Percentiles rank a stretch among this genome's conserved stretches.
Evolutionary conservation across 805 yeast genomes (phyloP).

Genomic region (Lipomyces japonicus): DNA sequence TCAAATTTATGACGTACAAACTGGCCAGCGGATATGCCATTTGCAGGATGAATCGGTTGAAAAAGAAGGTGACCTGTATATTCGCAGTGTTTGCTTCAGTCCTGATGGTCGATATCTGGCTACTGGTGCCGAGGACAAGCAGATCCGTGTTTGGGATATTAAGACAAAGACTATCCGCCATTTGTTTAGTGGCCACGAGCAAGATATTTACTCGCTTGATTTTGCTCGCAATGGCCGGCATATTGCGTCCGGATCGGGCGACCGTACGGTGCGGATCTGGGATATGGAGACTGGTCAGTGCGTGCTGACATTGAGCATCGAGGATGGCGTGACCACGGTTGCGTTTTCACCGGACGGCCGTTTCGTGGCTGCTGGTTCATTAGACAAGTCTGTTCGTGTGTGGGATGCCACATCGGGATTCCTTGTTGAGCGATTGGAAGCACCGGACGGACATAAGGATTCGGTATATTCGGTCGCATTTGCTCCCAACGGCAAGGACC

Average conservation of each 20-base stretch:
- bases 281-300: slow-evolving; percentile 87
- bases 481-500: slow-evolving; percentile 84
- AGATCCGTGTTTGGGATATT: slow-evolving; percentile 93
- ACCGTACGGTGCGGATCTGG: slow-evolving; percentile 95
- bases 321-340: slow-evolving; percentile 97
- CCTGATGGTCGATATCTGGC: slow-evolving; percentile 93
- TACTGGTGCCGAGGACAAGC: slow-evolving; percentile 76
- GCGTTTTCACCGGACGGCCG: slow-evolving; percentile 95
- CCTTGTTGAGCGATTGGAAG: slow-evolving; percentile 85
- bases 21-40: slow-evolving; percentile 84
- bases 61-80: slow-evolving; percentile 77
- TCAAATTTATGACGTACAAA: slow-evolving; percentile 86
- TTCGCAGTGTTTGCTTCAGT: slow-evolving; percentile 91
- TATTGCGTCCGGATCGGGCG: slow-evolving; percentile 94
- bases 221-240: slow-evolving; percentile 92
- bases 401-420: slow-evolving; percentile 95
- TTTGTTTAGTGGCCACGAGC: slow-evolving; percentile 85
- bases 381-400: slow-evolving; percentile 91
- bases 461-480: slow-evolving; percentile 93
- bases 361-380: slow-evolving; percentile 91
- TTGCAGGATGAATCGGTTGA: slow-evolving; percentile 77
- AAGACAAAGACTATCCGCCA: slow-evolving; percentile 79
- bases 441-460: slow-evolving; percentile 94
- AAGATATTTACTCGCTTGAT: slow-evolving; percentile 93
- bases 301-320: slow-evolving; percentile 80